Evolutionary conservation across 2,329 filamentous ascomycete genomes (phyloP), one percentile per base, ranked within the genome.

Genomic region (Seiridium unicorne): DNA sequence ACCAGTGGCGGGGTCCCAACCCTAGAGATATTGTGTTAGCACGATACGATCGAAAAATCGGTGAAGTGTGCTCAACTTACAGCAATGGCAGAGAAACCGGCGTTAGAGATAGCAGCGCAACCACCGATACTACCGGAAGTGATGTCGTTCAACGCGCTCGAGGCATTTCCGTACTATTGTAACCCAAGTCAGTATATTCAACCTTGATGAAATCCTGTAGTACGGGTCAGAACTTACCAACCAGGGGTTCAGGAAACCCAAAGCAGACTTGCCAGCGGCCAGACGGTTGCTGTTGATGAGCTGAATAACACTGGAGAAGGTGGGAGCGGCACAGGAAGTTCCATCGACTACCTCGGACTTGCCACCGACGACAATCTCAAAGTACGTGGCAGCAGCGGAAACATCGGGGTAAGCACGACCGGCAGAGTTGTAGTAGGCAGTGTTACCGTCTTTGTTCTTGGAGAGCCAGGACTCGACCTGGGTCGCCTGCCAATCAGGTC

Each of bases 221-320:
- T 36, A 40, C 3, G 42, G 7, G 51, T 10, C 8, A 32, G n/a
- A 9, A 46, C 54, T 55, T 40, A 61, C 60, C 18, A 89, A 72
- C 81, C 83, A 86, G 1, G 85, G 85, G 69, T 88, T 88, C 35
- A 89, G 70, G 67, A 87, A 88, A 1, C 86, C 85, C 65, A 89
- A 72, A 0, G 76, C 68, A 6, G 80, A 70, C 68, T 81, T 81
- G 1, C 84, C 83, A 18, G 76, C 75, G n/a, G 80, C 75, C 53
- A 89, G 72, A 44, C 87, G 78, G 31, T 84, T 81, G 61, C 87
- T 84, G 68, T 91, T 91, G 56, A 92, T 72, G 44, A 90, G 79
- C 1, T 84, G 80, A 55, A 92, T 76, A 63, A 92, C 80, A n/a
- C 81, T 81, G 0, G 88, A 86, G 55, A 89, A 82, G 0, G 86